phyloP scores from a whole-genome alignment of 2,329 filamentous ascomycete genomes.

The Fusarium solani-melongenae region DNA sequence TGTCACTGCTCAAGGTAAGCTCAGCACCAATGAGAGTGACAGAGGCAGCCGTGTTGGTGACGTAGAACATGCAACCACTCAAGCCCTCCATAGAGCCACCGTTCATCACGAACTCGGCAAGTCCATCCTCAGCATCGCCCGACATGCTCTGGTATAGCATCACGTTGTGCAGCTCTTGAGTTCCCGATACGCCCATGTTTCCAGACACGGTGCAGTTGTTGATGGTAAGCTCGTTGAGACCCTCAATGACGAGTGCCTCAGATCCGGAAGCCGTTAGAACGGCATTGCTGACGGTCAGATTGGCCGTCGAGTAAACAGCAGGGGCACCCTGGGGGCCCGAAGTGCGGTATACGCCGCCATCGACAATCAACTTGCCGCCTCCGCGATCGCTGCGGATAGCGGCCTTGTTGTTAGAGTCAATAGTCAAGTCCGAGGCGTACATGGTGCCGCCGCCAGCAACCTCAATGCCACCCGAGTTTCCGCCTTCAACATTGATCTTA shows the following conservation, averaged over 20 bases:
- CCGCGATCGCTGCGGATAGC: slow-evolving; percentile 25
- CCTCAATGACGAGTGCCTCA: slow-evolving; percentile 20
- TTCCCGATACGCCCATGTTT: slow-evolving; percentile 16
- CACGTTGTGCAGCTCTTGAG: slow-evolving; percentile 22
- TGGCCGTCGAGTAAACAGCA: slow-evolving; percentile 23
- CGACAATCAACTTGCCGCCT: slow-evolving; percentile 13
- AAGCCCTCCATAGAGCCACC: slow-evolving; percentile 15
- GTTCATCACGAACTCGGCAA: slow-evolving; percentile 19
- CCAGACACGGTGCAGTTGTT: slow-evolving; percentile 24
- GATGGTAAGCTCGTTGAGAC: slow-evolving; percentile 21
- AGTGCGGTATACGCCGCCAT: slow-evolving; percentile 19
- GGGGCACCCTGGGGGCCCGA: slow-evolving; percentile 13
- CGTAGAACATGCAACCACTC: slow-evolving; percentile 25
- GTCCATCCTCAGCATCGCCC: slow-evolving; percentile 23
- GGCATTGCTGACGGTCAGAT: slow-evolving; percentile 18
- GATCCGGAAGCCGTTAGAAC: slow-evolving; percentile 4
- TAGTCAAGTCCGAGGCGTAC: slow-evolving; percentile 20
- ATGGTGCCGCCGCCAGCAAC: slow-evolving; percentile 17
- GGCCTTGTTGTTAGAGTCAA: slow-evolving; percentile 18
- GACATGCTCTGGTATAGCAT: slow-evolving; percentile 30
- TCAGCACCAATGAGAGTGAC: slow-evolving; percentile 14
- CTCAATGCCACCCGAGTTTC: slow-evolving; percentile 23
- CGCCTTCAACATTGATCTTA: slow-evolving; percentile 13
- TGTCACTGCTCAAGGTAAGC: slow-evolving; percentile 10
- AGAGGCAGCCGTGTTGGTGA: slow-evolving; percentile 19